Evolutionary conservation across 1,139 yeast species (phyloP).

Genomic region (Geotrichum carabidarum): DNA sequence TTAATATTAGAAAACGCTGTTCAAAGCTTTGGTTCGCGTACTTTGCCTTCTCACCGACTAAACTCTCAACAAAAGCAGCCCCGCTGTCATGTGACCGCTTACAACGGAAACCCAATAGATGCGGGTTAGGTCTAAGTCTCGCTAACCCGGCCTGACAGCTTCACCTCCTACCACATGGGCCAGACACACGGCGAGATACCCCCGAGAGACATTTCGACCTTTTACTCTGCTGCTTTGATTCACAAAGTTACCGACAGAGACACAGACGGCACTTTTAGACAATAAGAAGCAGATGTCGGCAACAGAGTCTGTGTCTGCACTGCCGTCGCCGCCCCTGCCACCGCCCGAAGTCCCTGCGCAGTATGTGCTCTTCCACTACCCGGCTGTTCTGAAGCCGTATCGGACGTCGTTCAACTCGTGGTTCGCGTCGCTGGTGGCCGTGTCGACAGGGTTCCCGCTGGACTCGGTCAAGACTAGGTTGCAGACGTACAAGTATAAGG

Average conservation of each 20-base stretch:
- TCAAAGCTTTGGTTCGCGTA: no score
- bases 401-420: slow-evolving; percentile 58
- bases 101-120: no score
- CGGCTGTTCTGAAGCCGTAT: slow-evolving; percentile 50
- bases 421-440: slow-evolving; percentile 58
- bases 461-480: slow-evolving; percentile 81
- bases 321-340: background rate
- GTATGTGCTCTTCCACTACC: slow-evolving; percentile 30
- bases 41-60: no score
- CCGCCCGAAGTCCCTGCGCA: background rate
- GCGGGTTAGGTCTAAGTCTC: no score
- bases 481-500: slow-evolving; percentile 67
- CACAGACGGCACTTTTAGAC: background rate
- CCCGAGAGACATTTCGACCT: background rate
- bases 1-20: no score
- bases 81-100: no score
- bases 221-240: background rate
- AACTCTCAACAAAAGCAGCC: no score
- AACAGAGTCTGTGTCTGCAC: background rate
- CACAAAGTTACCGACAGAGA: background rate
- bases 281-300: background rate
- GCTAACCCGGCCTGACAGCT: no score
- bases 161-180: no score
- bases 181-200: no score
- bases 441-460: slow-evolving; percentile 71